Base-by-base conservation (phyloP, 2,329 filamentous ascomycete species). In the Lizonia empirigonia region DNA sequence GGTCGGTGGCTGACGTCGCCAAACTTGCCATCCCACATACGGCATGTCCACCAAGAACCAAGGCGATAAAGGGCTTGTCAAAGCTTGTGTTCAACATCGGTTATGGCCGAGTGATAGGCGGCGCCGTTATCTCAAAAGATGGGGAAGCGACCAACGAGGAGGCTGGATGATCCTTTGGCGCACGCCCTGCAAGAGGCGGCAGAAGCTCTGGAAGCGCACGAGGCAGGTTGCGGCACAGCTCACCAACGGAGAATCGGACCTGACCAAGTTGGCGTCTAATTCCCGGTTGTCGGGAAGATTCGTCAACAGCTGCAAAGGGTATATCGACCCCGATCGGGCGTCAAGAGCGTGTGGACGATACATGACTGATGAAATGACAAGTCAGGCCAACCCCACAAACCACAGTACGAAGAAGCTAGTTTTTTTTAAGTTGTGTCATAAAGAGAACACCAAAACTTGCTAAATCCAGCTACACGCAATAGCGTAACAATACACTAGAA, bases 271-370 rank as follows among this genome's bases (percentile, higher is more conserved):
- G 22, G 32, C 9, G 26, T 27, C 7, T 26, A 38, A 9, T 16
- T 8, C 23, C 42, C 41, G 38, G n/a, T 2, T 13, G 16, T 22
- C 27, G 35, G 20, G 9, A 26, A 26, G 18, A 15, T 20, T 42
- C 6, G 34, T 18, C 19, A 23, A 27, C 16, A 19, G 16, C 42
- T 39, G 32, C 27, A 35, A 52, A 47, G 24, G 44, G 38, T 36
- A 44, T 48, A 29, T 26, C 8, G 18, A 22, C 15, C 44, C 39
- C 39, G 44, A 22, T 15, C 42, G 22, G 44, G 50, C 50, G 50
- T 53, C 37, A 53, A 53, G 34, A 22, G 50, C 50, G 50, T 53
- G 35, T 53, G 18, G 29, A 48, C 34, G 38, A 44, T 48, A 44
- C 26, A 35, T 45, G 50, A 48, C 44, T 44, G 29, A 36, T 16